phyloP scores from a whole-genome alignment of 2,329 filamentous ascomycete genomes.

The Conoideocrella luteorostrata region DNA sequence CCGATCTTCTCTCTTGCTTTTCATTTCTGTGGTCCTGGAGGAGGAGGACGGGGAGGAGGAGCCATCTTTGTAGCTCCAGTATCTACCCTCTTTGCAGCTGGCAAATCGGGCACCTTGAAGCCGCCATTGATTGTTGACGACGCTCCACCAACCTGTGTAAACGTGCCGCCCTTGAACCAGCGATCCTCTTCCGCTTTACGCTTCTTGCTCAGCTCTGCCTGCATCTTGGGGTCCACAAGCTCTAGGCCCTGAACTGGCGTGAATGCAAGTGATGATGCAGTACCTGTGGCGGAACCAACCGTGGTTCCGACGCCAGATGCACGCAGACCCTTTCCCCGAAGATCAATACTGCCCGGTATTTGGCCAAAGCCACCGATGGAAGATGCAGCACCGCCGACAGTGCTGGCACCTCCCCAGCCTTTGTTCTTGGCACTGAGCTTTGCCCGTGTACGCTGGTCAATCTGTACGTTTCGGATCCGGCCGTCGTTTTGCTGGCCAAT shows the following conservation, averaged over 20 bases:
- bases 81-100: slow-evolving; percentile 62
- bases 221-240: slow-evolving; percentile 86
- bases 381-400: slow-evolving; percentile 63
- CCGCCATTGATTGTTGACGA: slow-evolving; percentile 47
- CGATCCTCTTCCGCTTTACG: slow-evolving; percentile 89
- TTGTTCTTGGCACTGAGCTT: slow-evolving; percentile 94
- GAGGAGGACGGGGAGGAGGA: slow-evolving; percentile 30
- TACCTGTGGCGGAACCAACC: slow-evolving; percentile 56
- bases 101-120: slow-evolving; percentile 79
- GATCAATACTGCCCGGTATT: slow-evolving; percentile 52
- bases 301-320: slow-evolving; percentile 74
- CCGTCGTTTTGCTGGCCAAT: slow-evolving; percentile 84
- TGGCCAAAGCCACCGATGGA: slow-evolving; percentile 75
- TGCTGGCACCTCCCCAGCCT: slow-evolving; percentile 77
- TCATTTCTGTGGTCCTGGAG: slow-evolving; percentile 20
- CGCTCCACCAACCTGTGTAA: slow-evolving; percentile 70
- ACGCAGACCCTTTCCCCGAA: slow-evolving; percentile 73
- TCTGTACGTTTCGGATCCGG: slow-evolving; percentile 78
- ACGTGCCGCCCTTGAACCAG: slow-evolving; percentile 97
- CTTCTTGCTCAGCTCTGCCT: slow-evolving; percentile 82
- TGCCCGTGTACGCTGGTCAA: slow-evolving; percentile 87
- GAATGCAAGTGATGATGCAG: slow-evolving; percentile 82
- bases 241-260: slow-evolving; percentile 93
- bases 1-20: neutral
- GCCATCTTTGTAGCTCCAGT: slow-evolving; percentile 30